Evolutionary conservation across 2,329 filamentous ascomycete species (phyloP), one percentile per base, ranked within the genome.

Genomic region (Aspergillus awamori): DNA sequence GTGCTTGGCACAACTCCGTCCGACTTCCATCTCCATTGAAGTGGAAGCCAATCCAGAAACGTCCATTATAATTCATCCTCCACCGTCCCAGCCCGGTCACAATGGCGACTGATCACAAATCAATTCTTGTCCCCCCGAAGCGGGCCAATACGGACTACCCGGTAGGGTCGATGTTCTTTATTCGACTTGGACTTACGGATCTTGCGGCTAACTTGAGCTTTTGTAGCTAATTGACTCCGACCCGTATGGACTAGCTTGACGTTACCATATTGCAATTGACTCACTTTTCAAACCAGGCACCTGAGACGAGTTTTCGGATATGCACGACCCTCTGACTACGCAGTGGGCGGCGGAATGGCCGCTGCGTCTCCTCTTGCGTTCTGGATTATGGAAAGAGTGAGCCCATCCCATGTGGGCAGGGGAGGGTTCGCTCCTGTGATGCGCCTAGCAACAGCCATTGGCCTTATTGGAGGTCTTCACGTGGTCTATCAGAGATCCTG

Each of bases 201-300:
- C 38, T 52, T 49, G 43, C 57, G 62, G 69, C 70, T 69, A 66
- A 69, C 61, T 65, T 59, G 47, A 58, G 45, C 73, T 57, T 36
- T 68, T 66, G 68, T 81, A 99, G 95, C 90, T 98, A 82, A 98
- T 99, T 80, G 95, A 99, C 84, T 96, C 92, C 83, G 95, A 99
- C 81, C 95, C 95, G 93, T 97, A 93, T 76, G 89, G 20, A 54
- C 41, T 39, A 30, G 45, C 49, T 24, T 66, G 52, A 62, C 66
- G n/a, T 17, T 17, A n/a, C 36, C 24, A 22, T 53, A 30, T 53
- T 52, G 15, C 33, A 15, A 5, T 20, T 15, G 51, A 15, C 41
- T 48, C 22, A 49, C 26, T 57, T 53, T 30, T 45, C 36, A 13
- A 36, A 13, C 59, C 71, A 96, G 92, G 73, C 95, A 99, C 80